phyloP scores from a whole-genome alignment of 768 basidiomycete genomes.

The Boletellus ananiceps region DNA sequence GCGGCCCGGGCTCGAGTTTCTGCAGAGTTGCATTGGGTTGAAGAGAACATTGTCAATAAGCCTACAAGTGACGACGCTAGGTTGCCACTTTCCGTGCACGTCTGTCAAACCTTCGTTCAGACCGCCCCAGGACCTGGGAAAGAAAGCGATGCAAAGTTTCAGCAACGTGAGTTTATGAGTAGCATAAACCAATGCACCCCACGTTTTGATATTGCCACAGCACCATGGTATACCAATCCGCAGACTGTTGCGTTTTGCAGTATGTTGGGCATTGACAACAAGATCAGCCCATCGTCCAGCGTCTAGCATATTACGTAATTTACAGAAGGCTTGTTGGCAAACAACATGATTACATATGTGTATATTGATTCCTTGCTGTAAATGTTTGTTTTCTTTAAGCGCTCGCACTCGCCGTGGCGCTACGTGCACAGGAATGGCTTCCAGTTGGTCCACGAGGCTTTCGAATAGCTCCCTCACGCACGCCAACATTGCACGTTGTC shows the following conservation, averaged over 20 bases:
- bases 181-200: background rate
- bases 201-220: slow-evolving; percentile 35
- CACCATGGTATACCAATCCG: slow-evolving; percentile 76
- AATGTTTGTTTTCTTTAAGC: too few species aligned
- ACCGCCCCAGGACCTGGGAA: slow-evolving; percentile 57
- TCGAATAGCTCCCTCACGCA: background rate
- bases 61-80: background rate
- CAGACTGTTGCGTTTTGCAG: slow-evolving; percentile 84
- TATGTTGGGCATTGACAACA: slow-evolving; percentile 77
- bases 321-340: too few species aligned
- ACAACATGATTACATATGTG: too few species aligned
- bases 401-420: background rate
- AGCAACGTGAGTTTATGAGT: slow-evolving; percentile 33
- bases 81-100: slow-evolving; percentile 35
- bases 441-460: background rate
- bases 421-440: background rate
- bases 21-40: slow-evolving; percentile 65
- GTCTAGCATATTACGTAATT: background rate
- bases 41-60: slow-evolving; percentile 43
- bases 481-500: background rate
- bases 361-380: too few species aligned
- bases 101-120: slow-evolving; percentile 61
- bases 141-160: slow-evolving; percentile 37
- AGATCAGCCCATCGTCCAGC: slow-evolving; percentile 39
- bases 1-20: slow-evolving; percentile 50